These are phyloP conservation scores for Kwoniella dendrophila DNA, from an alignment of 768 basidiomycete genomes.

Conservation along the genomic window DNA sequence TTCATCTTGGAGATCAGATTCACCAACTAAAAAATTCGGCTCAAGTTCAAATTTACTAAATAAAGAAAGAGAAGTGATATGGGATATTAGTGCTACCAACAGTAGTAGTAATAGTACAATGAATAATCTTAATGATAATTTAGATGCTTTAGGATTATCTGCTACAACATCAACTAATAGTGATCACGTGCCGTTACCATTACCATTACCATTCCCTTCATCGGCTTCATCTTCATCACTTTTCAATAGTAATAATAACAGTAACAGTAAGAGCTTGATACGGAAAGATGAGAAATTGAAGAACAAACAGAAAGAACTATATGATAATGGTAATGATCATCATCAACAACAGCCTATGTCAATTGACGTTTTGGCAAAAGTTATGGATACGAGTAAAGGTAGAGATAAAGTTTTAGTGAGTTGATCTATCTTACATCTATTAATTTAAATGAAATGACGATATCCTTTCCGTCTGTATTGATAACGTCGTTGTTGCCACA, in stretches of 20 bases:
- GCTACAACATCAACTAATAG: too few species aligned
- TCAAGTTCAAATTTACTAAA: too few species aligned
- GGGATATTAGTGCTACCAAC: too few species aligned
- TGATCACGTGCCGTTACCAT: neutral
- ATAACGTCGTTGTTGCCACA: neutral
- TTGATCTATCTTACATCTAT: neutral
- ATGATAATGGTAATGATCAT: too few species aligned
- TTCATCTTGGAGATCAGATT: neutral
- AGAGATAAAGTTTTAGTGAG: constrained; percentile 52
- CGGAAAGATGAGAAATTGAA: constrained; percentile 1
- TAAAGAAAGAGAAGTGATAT: constrained; percentile 16
- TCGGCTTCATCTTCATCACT: too few species aligned
- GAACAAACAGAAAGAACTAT: neutral
- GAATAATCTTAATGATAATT: neutral
- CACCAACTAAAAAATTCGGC: neutral
- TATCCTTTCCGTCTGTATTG: neutral
- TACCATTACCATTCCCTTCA: neutral
- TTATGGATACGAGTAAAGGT: constrained; percentile 59
- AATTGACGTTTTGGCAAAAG: constrained; percentile 65
- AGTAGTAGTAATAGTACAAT: too few species aligned
- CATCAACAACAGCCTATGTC: constrained; percentile 52
- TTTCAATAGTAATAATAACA: too few species aligned
- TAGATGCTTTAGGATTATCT: constrained; percentile 8
- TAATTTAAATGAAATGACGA: neutral
- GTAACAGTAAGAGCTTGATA: too few species aligned